Base-by-base conservation (phyloP, 2,329 filamentous ascomycete species). In the Leptographium galeiforme region DNA sequence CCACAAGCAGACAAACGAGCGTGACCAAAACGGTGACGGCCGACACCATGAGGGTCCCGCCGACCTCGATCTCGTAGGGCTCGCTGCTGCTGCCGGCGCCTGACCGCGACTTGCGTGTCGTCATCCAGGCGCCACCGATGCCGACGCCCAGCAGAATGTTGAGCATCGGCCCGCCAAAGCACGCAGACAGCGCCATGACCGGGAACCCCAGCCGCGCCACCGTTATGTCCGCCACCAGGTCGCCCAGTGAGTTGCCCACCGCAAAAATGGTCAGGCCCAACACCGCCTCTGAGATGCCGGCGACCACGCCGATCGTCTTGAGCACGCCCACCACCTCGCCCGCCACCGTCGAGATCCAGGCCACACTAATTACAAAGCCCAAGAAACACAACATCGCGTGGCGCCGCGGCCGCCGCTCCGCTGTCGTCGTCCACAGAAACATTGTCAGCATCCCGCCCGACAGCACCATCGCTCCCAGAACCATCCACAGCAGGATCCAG, bases 141-240 rank as follows among this genome's bases (percentile, higher is more conserved):
- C 93, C 93, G 51, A 98, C 90, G 0, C 93, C 93, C 5, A 98
- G 78, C 0, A 98, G 72, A 57, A 98, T 98, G 62, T 98, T 98
- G 43, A 98, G 78, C 89, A 98, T 91, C 0, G 93, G 93, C 0
- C 93, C 94, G n/a, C 93, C 93, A 65, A 98, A 96, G 65, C 93
- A 98, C 6, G 93, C 93, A 38, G 87, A 80, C 74, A 85, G 63
- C 41, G 93, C 93, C 93, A 98, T 98, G 57, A 98, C 89, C 0
- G 93, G 93, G 67, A 90, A 96, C 3, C 93, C 93, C 3, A 98
- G 79, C 38, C 88, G 81, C 5, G 93, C 93, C 40, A 98, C 87
- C 0, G 93, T 98, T 52, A 97, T 87, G 65, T 98, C 87, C 16
- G 93, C 91, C 11, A 98, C 89, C 16, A 98, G 75, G 63, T 98